Conservation (phyloP, 2,329 filamentous ascomycete species). For the Fusarium cyanostomum region DNA sequence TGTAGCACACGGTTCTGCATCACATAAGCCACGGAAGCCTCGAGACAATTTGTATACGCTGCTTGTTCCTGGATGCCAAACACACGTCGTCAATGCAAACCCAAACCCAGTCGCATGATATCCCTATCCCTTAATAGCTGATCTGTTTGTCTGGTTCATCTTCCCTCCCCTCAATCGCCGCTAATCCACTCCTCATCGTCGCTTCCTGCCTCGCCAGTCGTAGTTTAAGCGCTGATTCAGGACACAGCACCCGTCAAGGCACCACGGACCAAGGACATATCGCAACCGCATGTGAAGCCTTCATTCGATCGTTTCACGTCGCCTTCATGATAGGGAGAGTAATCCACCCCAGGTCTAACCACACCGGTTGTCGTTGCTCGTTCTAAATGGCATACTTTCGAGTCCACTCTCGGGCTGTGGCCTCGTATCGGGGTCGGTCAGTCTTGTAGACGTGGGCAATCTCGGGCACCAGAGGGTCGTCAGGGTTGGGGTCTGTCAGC, state of each 20-base stretch:
- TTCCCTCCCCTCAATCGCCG: constrained; percentile 42
- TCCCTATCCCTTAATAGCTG: constrained; percentile 52
- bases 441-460: constrained; percentile 99
- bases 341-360: constrained; percentile 44
- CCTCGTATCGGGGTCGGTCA: constrained; percentile 93
- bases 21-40: background rate
- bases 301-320: constrained; percentile 41
- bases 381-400: constrained; percentile 94
- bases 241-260: constrained; percentile 27
- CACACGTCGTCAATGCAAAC: constrained; percentile 50
- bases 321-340: constrained; percentile 41
- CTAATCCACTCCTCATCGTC: constrained; percentile 38
- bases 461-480: constrained; percentile 97
- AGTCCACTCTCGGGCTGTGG: constrained; percentile 97
- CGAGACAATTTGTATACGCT: constrained; percentile 47
- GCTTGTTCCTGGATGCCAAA: constrained; percentile 45
- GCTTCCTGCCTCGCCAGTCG: constrained; percentile 38
- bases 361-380: constrained; percentile 25
- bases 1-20: background rate
- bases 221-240: constrained; percentile 34
- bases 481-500: constrained; percentile 99
- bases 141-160: constrained; percentile 51
- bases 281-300: constrained; percentile 40
- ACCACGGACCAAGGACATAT: constrained; percentile 33
- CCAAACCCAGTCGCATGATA: constrained; percentile 51